Percentiles rank a stretch among this genome's conserved stretches.
These are phyloP conservation scores for Harringtonia aguacate DNA, from an alignment of 2,329 filamentous ascomycete genomes.

Conservation along the genomic window DNA sequence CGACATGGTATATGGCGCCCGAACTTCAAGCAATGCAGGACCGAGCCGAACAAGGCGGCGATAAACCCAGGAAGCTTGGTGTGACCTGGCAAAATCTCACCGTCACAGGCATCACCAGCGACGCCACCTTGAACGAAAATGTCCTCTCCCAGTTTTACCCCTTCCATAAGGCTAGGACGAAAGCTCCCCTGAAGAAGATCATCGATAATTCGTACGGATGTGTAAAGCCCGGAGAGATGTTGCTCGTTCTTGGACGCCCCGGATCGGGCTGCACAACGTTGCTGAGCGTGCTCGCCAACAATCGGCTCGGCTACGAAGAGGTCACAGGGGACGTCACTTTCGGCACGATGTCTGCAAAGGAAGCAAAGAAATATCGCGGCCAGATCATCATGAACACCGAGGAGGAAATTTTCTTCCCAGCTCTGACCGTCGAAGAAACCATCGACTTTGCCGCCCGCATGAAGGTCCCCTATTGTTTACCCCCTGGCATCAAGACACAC, in stretches of 20 bases:
- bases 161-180: constrained; percentile 39
- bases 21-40: too few species aligned
- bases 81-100: constrained; percentile 55
- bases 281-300: constrained; percentile 56
- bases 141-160: constrained; percentile 48
- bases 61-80: too few species aligned
- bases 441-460: constrained; percentile 55
- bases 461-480: constrained; percentile 41
- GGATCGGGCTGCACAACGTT: constrained; percentile 47
- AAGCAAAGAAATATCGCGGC: constrained; percentile 28
- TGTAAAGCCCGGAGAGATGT: constrained; percentile 43
- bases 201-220: constrained; percentile 50
- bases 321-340: constrained; percentile 58
- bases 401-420: constrained; percentile 56
- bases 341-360: constrained; percentile 33
- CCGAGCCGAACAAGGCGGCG: too few species aligned
- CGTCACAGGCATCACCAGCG: constrained; percentile 49
- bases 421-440: constrained; percentile 56
- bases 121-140: constrained; percentile 56
- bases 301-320: constrained; percentile 51
- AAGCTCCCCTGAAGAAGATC: constrained; percentile 52
- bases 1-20: too few species aligned
- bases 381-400: constrained; percentile 52
- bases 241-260: constrained; percentile 46
- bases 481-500: constrained; percentile 26